phyloP scores from a whole-genome alignment of 116 monocot genomes.

The Dioscorea cayenensis region DNA sequence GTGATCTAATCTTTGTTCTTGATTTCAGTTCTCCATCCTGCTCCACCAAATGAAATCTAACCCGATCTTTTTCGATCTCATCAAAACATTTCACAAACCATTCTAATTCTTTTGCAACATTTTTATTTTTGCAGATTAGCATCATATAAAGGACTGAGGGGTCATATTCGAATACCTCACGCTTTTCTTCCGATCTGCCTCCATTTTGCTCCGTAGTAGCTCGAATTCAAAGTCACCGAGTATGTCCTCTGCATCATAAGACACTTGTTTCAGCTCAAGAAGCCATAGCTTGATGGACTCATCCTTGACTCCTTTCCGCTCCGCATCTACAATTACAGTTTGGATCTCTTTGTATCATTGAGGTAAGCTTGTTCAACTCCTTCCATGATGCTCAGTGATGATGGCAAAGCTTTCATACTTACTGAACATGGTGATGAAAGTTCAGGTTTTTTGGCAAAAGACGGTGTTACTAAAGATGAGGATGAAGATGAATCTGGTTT shows the following conservation, averaged over 20 bases:
- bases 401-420: no score
- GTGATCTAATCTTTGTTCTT: neutral
- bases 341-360: neutral
- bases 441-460: neutral
- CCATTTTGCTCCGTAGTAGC: neutral
- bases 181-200: neutral
- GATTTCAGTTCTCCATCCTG: neutral
- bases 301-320: conserved; percentile 1
- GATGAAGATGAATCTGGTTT: neutral
- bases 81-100: neutral
- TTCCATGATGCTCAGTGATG: neutral
- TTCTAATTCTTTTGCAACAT: neutral
- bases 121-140: neutral
- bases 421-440: neutral
- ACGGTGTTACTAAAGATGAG: neutral
- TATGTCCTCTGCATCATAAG: conserved; percentile 11
- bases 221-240: conserved; percentile 1
- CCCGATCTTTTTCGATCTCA: conserved; percentile 1
- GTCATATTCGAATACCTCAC: no score
- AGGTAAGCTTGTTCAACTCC: neutral
- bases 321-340: conserved; percentile 7
- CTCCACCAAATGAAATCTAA: neutral
- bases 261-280: neutral
- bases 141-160: neutral
- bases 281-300: conserved; percentile 1